Percentiles rank a stretch among this genome's conserved stretches.
Conservation (phyloP, 1,139 yeast species). For the Pneumocystis jirovecii region DNA sequence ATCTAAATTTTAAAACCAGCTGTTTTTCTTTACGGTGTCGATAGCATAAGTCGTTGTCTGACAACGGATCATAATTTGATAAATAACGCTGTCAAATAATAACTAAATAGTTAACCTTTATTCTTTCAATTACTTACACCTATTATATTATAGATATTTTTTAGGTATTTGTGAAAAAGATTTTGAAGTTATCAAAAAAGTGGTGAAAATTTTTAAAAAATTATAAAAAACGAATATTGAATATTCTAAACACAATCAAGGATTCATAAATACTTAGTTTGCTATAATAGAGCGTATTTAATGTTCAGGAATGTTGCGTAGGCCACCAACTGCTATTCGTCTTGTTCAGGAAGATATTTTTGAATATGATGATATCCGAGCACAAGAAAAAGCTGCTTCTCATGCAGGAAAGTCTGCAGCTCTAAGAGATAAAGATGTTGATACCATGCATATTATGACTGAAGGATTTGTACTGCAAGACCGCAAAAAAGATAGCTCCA, state of each 20-base stretch:
- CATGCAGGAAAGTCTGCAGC: background rate
- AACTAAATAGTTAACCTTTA: too few relatives aligned
- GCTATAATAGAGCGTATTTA: background rate
- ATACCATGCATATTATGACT: background rate
- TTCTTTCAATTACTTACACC: too few relatives aligned
- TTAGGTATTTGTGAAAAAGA: background rate
- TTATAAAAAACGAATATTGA: too few relatives aligned
- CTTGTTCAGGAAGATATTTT: constrained; percentile 1
- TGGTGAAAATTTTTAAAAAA: background rate
- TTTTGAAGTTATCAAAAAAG: too few relatives aligned
- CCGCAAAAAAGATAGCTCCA: background rate
- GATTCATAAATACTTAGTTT: background rate
- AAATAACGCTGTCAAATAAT: background rate
- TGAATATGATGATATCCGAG: constrained; percentile 1
- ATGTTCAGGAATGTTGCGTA: background rate
- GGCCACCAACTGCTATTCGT: background rate
- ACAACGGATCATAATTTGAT: background rate
- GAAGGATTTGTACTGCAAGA: constrained; percentile 1
- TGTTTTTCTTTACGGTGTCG: background rate
- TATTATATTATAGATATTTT: background rate
- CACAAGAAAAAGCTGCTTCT: background rate
- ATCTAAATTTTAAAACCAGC: too few relatives aligned
- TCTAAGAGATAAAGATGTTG: background rate
- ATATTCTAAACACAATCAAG: background rate
- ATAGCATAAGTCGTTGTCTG: background rate